Percentiles rank a stretch among this genome's conserved stretches.
Evolutionary conservation across 805 yeast species (phyloP).

Genomic region (Ogataea wickerhamii): DNA sequence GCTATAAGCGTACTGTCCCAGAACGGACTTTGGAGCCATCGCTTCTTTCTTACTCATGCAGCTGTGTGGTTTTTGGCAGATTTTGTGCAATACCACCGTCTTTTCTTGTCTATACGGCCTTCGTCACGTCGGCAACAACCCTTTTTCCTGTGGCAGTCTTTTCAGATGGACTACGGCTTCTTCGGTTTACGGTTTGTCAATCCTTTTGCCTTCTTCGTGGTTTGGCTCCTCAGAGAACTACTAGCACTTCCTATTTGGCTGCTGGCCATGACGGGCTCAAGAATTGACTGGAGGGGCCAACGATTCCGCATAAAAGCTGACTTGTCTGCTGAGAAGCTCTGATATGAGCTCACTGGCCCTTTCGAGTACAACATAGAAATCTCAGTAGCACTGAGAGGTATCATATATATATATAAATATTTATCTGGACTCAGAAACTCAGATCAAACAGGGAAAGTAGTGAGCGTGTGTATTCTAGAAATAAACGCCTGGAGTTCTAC

Average conservation of each 20-base stretch:
- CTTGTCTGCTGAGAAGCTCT: constrained; percentile 64
- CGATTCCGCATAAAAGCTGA: constrained; percentile 73
- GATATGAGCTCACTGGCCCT: no score
- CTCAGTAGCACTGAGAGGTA: no score
- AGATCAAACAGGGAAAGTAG: no score
- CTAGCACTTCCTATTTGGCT: constrained; percentile 85
- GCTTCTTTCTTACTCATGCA: constrained; percentile 51
- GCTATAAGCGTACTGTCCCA: constrained; percentile 48
- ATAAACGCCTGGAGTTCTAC: no score
- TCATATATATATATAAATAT: no score
- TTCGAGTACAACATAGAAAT: no score
- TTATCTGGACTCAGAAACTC: no score
- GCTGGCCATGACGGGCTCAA: constrained; percentile 71
- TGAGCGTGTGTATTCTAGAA: no score
- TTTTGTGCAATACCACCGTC: constrained; percentile 49
- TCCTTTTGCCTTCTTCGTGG: constrained; percentile 27
- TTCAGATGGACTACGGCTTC: constrained; percentile 13
- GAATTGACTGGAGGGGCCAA: constrained; percentile 74
- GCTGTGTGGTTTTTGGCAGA: constrained; percentile 63
- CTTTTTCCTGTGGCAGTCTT: constrained; percentile 15
- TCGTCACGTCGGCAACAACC: constrained; percentile 8
- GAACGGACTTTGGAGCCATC: constrained; percentile 29
- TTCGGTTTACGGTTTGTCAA: constrained; percentile 47
- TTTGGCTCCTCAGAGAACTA: constrained; percentile 68
- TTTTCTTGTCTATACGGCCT: constrained; percentile 31